Evolutionary conservation across 1,284 basidiomycete genomes (phyloP).

Genomic region (Pseudomicrostroma phylloplanum): DNA sequence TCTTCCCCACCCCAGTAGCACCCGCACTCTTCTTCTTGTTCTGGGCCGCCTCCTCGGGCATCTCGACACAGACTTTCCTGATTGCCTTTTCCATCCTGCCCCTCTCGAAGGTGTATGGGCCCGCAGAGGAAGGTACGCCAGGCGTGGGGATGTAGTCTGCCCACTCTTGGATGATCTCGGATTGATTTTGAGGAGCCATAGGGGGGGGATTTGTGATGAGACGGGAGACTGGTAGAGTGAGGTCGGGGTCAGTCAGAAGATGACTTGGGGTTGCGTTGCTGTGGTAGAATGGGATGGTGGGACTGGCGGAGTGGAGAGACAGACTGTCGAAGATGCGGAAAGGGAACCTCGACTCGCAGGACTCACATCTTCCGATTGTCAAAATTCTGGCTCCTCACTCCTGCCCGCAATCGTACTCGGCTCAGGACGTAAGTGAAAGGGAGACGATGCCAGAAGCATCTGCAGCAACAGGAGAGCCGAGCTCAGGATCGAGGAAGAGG

Average conservation of each 20-base stretch:
- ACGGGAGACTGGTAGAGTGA: too few species aligned
- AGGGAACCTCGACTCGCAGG: too few species aligned
- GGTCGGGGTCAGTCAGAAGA: too few species aligned
- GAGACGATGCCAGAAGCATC: too few species aligned
- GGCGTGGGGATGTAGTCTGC: constrained; percentile 2
- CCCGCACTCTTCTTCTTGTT: not conserved
- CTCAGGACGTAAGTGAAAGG: too few species aligned
- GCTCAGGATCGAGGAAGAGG: not conserved
- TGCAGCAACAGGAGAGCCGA: not conserved
- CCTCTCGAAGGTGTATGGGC: constrained; percentile 3
- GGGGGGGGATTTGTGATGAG: not conserved
- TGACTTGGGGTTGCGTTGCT: too few species aligned
- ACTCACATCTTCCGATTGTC: too few species aligned
- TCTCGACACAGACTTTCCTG: not conserved
- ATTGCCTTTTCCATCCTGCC: constrained; percentile 6
- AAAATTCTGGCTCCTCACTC: too few species aligned
- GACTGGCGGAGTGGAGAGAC: too few species aligned
- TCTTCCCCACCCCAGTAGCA: not conserved
- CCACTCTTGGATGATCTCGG: constrained; percentile 8
- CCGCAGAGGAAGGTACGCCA: not conserved
- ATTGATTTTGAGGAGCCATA: not conserved
- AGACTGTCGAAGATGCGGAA: too few species aligned
- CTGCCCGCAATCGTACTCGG: too few species aligned
- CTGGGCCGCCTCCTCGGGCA: not conserved
- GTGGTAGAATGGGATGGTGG: too few species aligned